Evolutionary conservation across 2,329 filamentous ascomycete genomes (phyloP), one percentile per base, ranked within the genome.

Genomic region (Furcasterigmium sp.): DNA sequence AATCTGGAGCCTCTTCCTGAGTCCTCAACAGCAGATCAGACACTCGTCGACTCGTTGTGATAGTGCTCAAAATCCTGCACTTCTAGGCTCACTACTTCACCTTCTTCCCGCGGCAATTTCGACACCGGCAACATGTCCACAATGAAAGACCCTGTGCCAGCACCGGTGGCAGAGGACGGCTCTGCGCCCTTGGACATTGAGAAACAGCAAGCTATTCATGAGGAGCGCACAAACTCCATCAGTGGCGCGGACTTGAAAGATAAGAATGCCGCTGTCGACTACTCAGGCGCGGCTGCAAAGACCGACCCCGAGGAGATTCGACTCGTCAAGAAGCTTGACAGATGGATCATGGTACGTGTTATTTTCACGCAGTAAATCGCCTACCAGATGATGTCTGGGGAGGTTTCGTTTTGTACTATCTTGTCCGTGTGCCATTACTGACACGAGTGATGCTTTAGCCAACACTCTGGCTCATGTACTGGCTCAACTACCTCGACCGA

Each of bases 291-390:
- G 5, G 52, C 58, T 25, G 58, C 58, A 43, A 68, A 67, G 53
- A 65, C 63, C 1, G 62, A 67, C 29, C 63, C 63, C 2, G 58
- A 49, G 19, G 64, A 68, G 43, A 67, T 67, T 46, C 57, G 55
- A 5, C 54, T 68, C 13, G 64, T 68, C 18, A 57, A 55, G 43
- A 67, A 66, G 46, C 52, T 68, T 4, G 64, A 67, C 44, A 39
- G 56, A 37, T 63, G 60, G 53, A 63, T 68, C 28, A 64, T 68
- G 57, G 56, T 58, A 38, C 41, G 52, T 32, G 11, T 42, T 11
- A 8, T 8, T 5, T 8, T 2, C 42, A 3, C 6, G 17, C 17
- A 13, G n/a, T 18, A 14, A 3, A n/a, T n/a, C n/a, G n/a, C n/a
- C n/a, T n/a, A n/a, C n/a, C n/a, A n/a, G n/a, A n/a, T n/a, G n/a